Conservation (phyloP, 306 rosid genomes). For the Casuarina glauca region DNA sequence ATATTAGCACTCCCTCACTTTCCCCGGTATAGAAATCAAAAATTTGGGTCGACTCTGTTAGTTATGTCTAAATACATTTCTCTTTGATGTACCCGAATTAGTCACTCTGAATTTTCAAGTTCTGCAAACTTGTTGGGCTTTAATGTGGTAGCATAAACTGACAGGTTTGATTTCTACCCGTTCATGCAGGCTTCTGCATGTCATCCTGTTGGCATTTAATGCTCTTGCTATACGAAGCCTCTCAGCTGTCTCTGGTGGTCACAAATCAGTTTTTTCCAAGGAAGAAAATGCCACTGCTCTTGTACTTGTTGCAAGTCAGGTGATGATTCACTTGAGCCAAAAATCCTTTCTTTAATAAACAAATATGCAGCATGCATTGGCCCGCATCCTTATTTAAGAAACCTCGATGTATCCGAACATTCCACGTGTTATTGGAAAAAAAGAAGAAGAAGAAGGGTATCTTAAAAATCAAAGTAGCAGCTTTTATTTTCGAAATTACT, state of each 20-base stretch:
- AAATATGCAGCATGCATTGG: neutral
- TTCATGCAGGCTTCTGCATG: constrained; percentile 72
- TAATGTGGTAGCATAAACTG: constrained; percentile 15
- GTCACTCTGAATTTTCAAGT: neutral
- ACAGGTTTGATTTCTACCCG: constrained; percentile 23
- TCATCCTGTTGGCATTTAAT: constrained; percentile 64
- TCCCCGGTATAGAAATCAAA: neutral
- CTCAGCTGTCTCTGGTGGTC: constrained; percentile 62
- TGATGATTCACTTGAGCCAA: constrained; percentile 23
- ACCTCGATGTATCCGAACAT: neutral
- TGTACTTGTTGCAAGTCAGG: constrained; percentile 85
- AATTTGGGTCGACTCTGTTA: neutral
- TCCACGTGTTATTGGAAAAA: neutral
- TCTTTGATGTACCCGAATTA: neutral
- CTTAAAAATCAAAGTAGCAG: neutral
- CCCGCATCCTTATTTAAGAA: neutral
- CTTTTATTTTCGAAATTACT: constrained; percentile 8
- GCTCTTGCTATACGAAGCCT: constrained; percentile 44
- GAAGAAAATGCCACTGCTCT: constrained; percentile 66
- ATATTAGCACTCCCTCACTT: neutral
- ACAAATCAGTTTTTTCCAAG: constrained; percentile 55
- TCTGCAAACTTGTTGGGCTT: constrained; percentile 14
- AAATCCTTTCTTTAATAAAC: neutral
- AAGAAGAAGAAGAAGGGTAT: neutral
- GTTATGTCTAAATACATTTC: neutral